A percentile compares a stretch with the other conserved stretches of the same genome.
phyloP scores from a whole-genome alignment of 164 flowering plant species.

The Umbellularia californica region DNA sequence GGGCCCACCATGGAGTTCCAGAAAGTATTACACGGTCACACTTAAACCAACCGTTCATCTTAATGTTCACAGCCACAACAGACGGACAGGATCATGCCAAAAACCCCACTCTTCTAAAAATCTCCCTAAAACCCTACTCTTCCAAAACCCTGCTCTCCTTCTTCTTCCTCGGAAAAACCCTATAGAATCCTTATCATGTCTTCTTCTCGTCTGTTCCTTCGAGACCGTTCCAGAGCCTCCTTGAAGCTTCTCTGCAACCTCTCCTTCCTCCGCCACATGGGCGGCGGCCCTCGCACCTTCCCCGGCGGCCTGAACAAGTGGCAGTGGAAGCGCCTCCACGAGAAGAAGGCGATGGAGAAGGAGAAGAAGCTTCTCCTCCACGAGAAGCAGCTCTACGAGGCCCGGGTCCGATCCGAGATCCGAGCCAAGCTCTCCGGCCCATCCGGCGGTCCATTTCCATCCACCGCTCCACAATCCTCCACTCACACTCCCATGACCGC shows the following conservation, averaged over 20 bases:
- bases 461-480: neutral
- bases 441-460: constrained; percentile 9
- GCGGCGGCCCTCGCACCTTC: constrained; percentile 94
- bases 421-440: constrained; percentile 46
- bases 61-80: too few species aligned
- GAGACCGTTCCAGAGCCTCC: constrained; percentile 24
- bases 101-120: neutral
- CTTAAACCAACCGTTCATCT: too few species aligned
- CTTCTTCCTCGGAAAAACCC: neutral
- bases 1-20: too few species aligned
- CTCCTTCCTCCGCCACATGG: constrained; percentile 59
- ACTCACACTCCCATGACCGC: constrained; percentile 50
- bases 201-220: constrained; percentile 13
- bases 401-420: constrained; percentile 73
- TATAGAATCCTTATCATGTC: neutral
- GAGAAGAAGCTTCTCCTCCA: constrained; percentile 73
- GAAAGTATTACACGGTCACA: too few species aligned
- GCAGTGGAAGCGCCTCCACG: constrained; percentile 98
- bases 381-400: constrained; percentile 85
- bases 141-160: constrained; percentile 2
- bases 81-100: too few species aligned
- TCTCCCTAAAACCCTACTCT: neutral
- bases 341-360: constrained; percentile 86
- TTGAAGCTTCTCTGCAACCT: constrained; percentile 29
- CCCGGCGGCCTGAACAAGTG: constrained; percentile 97